Percentiles rank a stretch among this genome's conserved stretches.
Evolutionary conservation across 768 basidiomycete species (phyloP).

Genomic region (Suillus hirtellus): DNA sequence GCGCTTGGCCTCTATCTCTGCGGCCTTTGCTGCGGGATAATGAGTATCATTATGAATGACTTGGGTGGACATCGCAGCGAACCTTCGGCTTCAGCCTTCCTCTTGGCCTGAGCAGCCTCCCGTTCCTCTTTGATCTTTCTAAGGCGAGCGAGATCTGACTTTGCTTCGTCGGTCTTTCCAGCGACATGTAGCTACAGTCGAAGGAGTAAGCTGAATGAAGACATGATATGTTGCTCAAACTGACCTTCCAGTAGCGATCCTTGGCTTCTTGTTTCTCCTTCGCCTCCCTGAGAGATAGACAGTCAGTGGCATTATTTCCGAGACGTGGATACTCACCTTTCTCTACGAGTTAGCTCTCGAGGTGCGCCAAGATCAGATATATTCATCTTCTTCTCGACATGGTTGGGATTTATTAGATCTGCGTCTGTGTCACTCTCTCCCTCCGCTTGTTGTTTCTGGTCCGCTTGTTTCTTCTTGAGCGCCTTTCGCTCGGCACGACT

Average conservation of each 20-base stretch:
- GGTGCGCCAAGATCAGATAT: conserved; percentile 73
- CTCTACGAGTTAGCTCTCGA: conserved; percentile 60
- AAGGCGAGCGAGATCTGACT: conserved; percentile 83
- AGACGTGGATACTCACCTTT: conserved; percentile 46
- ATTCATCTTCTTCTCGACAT: conserved; percentile 69
- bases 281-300: conserved; percentile 61
- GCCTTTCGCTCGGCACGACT: conserved; percentile 73
- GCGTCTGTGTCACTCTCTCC: conserved; percentile 64
- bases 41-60: conserved; percentile 3
- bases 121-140: conserved; percentile 85
- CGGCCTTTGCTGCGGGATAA: conserved; percentile 53
- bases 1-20: conserved; percentile 64
- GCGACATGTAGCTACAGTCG: conserved; percentile 57
- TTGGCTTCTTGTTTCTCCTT: conserved; percentile 91
- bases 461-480: conserved; percentile 78
- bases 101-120: conserved; percentile 83
- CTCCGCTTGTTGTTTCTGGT: conserved; percentile 37
- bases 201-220: not conserved
- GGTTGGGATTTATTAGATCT: conserved; percentile 79
- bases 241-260: conserved; percentile 84
- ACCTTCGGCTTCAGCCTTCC: conserved; percentile 91
- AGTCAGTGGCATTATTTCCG: not conserved
- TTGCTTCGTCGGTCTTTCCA: conserved; percentile 92
- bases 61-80: conserved; percentile 17
- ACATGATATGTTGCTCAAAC: conserved; percentile 15